Conservation (phyloP, 176 grass and related monocot genomes). For the Hordeum vulgare region MorexV3_pseudomolecules_assembly NC_058520.1:37985982-37986481, state of each 20-base stretch:
- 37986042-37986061: constrained; percentile 29
- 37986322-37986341: not conserved
- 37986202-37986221: not conserved
- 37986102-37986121: constrained; percentile 7
- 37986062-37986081: constrained; percentile 3
- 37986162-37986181: not conserved
- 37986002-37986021: constrained; percentile 55
- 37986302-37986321: not conserved
- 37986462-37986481: constrained; percentile 10
- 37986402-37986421: not conserved
- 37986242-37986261: not conserved
- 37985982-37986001: constrained; percentile 30
- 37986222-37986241: not conserved
- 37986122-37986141: constrained; percentile 6
- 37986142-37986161: constrained; percentile 20
- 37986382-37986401: constrained; percentile 14
- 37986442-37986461: not conserved
- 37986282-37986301: not conserved
- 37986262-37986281: constrained; percentile 4
- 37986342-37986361: not conserved
- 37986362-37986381: constrained; percentile 9
- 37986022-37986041: constrained; percentile 51
- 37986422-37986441: not conserved
- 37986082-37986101: constrained; percentile 24
- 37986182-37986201: not conserved